Evolutionary conservation across 179 eudicot genomes (phyloP), one percentile per base, ranked within the genome.

Genomic region (Silene vulgaris): DNA sequence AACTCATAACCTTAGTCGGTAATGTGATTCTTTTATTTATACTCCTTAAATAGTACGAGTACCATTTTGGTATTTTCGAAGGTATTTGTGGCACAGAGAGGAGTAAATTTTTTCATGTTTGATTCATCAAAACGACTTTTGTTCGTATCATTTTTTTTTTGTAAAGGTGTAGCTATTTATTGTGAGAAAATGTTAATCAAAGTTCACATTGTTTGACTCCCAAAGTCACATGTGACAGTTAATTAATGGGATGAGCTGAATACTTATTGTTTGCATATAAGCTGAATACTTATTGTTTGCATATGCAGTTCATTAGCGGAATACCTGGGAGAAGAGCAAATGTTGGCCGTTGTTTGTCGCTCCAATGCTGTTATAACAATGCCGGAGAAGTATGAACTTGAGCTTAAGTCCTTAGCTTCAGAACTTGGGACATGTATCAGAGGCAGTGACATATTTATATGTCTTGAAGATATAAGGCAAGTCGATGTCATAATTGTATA

Each of bases 261-360:
- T 32, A 32, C 37, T 32, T 32, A 32, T 0, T 66, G 29, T 30
- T 1, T 80, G 7, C 32, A n/a, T n/a, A n/a, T n/a, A n/a, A n/a
- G n/a, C n/a, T n/a, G n/a, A n/a, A n/a, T n/a, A n/a, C n/a, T n/a
- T n/a, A n/a, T 74, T 13, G 32, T 62, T 32, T 72, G 77, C 82
- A 21, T 63, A 20, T 72, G 77, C 83, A 91, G 97, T 76, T 84
- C 84, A 68, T 76, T 91, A 30, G 80, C 91, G 1, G 83, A 80
- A 37, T 89, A 85, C 78, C 73, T 91, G 54, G 94, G 97, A 57
- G 89, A 89, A 72, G 90, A 89, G 65, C 88, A 82, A 68, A 88
- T 89, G 97, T 86, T 86, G 61, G 92, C 87, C 16, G 73, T 91
- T 57, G 97, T 91, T 37, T 86, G 90, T 78, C 86, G 68, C 57